A percentile compares a stretch with the other conserved stretches of the same genome.
Conservation (phyloP, 495 filamentous ascomycete species). For the Aspergillus ellipticus region DNA sequence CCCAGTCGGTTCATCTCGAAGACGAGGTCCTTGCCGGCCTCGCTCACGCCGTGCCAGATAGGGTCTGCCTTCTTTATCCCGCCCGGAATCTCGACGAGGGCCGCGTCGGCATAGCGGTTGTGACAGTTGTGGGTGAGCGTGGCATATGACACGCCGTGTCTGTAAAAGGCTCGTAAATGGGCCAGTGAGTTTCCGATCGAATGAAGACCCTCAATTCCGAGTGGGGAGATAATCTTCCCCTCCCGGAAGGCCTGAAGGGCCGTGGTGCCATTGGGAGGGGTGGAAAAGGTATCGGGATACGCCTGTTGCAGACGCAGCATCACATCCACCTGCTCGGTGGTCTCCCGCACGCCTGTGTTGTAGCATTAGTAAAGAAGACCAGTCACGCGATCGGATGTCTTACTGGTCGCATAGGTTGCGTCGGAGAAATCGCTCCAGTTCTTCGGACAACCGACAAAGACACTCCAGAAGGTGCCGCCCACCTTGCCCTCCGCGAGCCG, state of each 20-base stretch:
- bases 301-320: constrained; percentile 61
- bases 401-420: constrained; percentile 60
- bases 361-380: neutral
- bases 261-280: constrained; percentile 50
- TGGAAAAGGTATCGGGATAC: constrained; percentile 67
- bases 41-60: constrained; percentile 62
- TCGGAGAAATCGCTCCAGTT: constrained; percentile 69
- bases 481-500: constrained; percentile 48
- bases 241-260: constrained; percentile 58
- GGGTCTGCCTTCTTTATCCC: constrained; percentile 43
- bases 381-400: constrained; percentile 3
- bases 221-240: constrained; percentile 62
- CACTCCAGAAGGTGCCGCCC: constrained; percentile 85
- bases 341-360: constrained; percentile 58
- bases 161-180: constrained; percentile 69
- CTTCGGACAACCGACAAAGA: constrained; percentile 73
- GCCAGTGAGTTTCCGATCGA: constrained; percentile 86
- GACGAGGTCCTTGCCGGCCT: constrained; percentile 58
- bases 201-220: constrained; percentile 89
- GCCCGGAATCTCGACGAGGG: constrained; percentile 52
- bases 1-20: constrained; percentile 56
- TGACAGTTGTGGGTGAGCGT: constrained; percentile 94
- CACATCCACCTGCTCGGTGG: constrained; percentile 81
- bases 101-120: constrained; percentile 84
- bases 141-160: constrained; percentile 82